Conservation (phyloP, 805 yeast genomes). For the Candida morakotiae region DNA sequence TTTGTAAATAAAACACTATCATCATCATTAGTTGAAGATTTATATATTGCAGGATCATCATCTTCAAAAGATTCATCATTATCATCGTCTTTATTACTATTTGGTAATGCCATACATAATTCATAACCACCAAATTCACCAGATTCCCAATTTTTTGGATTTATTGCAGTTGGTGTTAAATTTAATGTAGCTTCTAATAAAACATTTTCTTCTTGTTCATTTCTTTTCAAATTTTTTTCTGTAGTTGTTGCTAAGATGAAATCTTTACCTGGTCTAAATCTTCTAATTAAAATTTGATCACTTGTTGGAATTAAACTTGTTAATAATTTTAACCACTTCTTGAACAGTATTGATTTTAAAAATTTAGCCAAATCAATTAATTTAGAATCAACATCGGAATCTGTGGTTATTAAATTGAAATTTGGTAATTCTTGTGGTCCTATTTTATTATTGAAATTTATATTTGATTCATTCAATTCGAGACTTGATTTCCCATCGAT, state of each 20-base stretch:
- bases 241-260: constrained; percentile 82
- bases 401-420: constrained; percentile 34
- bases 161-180: constrained; percentile 62
- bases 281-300: constrained; percentile 68
- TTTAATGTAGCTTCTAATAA: constrained; percentile 76
- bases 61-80: constrained; percentile 44
- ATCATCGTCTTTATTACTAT: no score
- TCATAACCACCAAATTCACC: constrained; percentile 97
- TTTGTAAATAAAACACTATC: constrained; percentile 76
- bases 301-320: constrained; percentile 61
- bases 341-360: constrained; percentile 57
- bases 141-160: constrained; percentile 70
- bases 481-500: constrained; percentile 58
- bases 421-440: constrained; percentile 55
- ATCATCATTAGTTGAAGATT: constrained; percentile 48
- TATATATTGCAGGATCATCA: constrained; percentile 86
- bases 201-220: constrained; percentile 35
- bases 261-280: constrained; percentile 94
- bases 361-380: constrained; percentile 55
- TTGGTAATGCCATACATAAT: constrained; percentile 70
- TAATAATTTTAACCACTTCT: constrained; percentile 61
- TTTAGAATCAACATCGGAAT: constrained; percentile 26
- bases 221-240: constrained; percentile 33
- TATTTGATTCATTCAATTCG: constrained; percentile 28
- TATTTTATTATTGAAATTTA: constrained; percentile 24